phyloP scores from a whole-genome alignment of 2,329 filamentous ascomycete genomes.

The Hymenoscyphus repandus region DNA sequence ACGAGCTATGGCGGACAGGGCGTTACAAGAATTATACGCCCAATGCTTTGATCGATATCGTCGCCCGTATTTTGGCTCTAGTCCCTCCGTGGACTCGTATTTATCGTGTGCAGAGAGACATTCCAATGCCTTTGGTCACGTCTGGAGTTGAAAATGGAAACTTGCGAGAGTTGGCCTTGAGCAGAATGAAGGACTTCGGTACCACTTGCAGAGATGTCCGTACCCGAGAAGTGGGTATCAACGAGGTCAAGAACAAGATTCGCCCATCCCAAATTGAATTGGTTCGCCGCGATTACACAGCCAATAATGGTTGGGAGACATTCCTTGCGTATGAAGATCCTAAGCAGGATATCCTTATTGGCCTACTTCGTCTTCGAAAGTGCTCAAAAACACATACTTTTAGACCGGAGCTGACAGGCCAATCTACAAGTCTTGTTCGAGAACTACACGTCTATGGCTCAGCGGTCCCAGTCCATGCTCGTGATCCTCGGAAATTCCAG shows the following conservation, averaged over 20 bases:
- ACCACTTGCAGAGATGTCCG: constrained; percentile 95
- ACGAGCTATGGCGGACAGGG: constrained; percentile 95
- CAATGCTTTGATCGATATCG: constrained; percentile 90
- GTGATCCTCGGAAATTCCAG: constrained; percentile 95
- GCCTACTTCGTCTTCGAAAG: constrained; percentile 79
- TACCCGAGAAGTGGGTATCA: constrained; percentile 94
- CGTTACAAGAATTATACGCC: constrained; percentile 98
- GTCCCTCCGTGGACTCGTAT: constrained; percentile 98
- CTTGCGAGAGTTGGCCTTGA: constrained; percentile 83
- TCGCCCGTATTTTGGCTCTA: constrained; percentile 90
- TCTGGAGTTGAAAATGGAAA: constrained; percentile 98
- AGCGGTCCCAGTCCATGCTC: constrained; percentile 92
- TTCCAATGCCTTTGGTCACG: constrained; percentile 99
- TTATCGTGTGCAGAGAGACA: constrained; percentile 96
- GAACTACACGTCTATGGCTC: constrained; percentile 97
- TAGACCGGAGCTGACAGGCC: constrained; percentile 75
- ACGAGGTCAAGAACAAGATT: constrained; percentile 99
- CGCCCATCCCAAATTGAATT: constrained; percentile 93
- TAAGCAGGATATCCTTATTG: constrained; percentile 96
- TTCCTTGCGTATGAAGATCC: constrained; percentile 98
- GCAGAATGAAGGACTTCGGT: constrained; percentile 99
- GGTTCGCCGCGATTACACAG: constrained; percentile 85
- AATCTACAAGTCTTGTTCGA: constrained; percentile 86
- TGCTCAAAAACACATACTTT: constrained; percentile 91
- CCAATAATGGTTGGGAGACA: constrained; percentile 97